A percentile compares a stretch with the other conserved stretches of the same genome.
phyloP scores from a whole-genome alignment of 164 flowering plant genomes.

The Aristolochia contorta region DNA sequence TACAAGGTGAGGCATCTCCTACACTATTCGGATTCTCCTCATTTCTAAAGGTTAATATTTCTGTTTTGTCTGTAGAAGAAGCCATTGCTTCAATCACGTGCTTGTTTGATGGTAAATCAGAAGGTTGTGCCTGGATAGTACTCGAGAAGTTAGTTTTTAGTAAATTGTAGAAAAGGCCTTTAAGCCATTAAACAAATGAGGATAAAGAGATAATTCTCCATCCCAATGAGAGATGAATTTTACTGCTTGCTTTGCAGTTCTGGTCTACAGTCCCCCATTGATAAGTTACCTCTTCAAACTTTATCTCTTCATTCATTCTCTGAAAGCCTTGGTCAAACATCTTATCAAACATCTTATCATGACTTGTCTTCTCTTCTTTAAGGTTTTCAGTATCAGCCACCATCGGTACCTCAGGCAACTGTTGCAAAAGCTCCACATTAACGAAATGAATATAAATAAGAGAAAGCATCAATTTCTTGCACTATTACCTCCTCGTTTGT shows the following conservation, averaged over 20 bases:
- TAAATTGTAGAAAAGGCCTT: too few relatives aligned
- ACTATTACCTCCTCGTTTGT: too few relatives aligned
- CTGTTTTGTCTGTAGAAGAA: neutral
- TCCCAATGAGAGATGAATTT: neutral
- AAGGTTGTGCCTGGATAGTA: conserved; percentile 16
- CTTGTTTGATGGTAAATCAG: neutral
- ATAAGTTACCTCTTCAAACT: neutral
- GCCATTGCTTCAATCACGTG: neutral
- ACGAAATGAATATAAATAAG: too few relatives aligned
- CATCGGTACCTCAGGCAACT: too few relatives aligned
- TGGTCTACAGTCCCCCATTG: neutral
- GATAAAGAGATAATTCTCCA: too few relatives aligned
- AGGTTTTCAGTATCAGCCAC: too few relatives aligned
- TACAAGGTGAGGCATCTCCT: too few relatives aligned
- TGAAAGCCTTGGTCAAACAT: conserved; percentile 1
- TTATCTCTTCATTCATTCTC: neutral
- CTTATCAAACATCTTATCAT: conserved; percentile 10
- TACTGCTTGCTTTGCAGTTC: neutral
- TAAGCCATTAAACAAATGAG: too few relatives aligned
- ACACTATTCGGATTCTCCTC: too few relatives aligned
- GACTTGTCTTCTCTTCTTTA: conserved; percentile 5
- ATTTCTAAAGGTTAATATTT: neutral
- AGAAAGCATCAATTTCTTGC: too few relatives aligned
- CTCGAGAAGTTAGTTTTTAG: neutral
- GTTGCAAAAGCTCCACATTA: too few relatives aligned